phyloP scores from a whole-genome alignment of 495 filamentous ascomycete species.

The Trichodelitschia bisporula region DNA sequence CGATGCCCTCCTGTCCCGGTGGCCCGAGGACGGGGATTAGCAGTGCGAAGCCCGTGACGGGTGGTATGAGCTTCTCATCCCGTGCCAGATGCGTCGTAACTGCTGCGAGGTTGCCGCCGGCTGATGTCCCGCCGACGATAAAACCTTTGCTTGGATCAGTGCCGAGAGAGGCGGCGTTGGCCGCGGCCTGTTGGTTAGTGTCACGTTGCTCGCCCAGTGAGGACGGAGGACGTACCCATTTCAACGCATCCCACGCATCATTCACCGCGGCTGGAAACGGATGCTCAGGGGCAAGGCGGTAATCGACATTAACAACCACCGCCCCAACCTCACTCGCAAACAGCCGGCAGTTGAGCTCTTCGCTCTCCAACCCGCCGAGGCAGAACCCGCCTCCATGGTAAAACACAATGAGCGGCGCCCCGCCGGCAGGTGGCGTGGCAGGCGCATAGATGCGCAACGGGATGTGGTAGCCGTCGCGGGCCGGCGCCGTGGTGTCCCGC shows the following conservation, averaged over 20 bases:
- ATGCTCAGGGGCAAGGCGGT: conserved; percentile 8
- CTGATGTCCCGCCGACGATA: conserved; percentile 8
- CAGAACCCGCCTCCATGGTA: conserved; percentile 9
- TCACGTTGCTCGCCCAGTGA: background rate
- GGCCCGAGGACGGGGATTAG: conserved; percentile 4
- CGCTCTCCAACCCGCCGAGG: conserved; percentile 3
- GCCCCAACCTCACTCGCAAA: conserved; percentile 1
- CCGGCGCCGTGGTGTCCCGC: no score
- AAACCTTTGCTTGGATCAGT: conserved; percentile 9
- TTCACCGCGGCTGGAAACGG: conserved; percentile 4
- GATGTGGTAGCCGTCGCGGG: conserved; percentile 1
- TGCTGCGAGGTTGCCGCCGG: conserved; percentile 8
- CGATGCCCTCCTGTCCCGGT: no score
- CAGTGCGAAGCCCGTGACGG: conserved; percentile 9
- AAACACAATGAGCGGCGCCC: conserved; percentile 1
- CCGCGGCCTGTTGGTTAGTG: conserved; percentile 1
- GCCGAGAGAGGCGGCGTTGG: conserved; percentile 3
- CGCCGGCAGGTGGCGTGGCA: background rate
- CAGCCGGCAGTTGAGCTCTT: conserved; percentile 3
- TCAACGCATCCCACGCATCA: conserved; percentile 5
- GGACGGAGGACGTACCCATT: conserved; percentile 3
- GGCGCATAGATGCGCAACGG: background rate
- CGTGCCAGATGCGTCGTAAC: conserved; percentile 3
- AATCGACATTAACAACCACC: conserved; percentile 5
- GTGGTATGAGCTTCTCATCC: conserved; percentile 5